Evolutionary conservation across 805 yeast species (phyloP).

Genomic region (Kodamaea jinghongensis): DNA sequence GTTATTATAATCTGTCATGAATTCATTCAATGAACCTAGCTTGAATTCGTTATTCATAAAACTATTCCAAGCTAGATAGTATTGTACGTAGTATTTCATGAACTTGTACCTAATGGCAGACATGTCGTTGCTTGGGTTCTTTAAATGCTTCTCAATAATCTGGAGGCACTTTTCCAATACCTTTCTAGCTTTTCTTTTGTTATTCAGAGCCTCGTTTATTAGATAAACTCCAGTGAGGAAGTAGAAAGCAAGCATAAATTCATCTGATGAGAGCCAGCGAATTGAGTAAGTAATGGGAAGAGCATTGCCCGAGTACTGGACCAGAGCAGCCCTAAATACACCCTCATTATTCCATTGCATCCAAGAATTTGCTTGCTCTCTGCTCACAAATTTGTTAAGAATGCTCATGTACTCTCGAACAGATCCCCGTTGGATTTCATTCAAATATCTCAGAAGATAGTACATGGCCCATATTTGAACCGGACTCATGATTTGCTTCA

Average conservation of each 20-base stretch:
- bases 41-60: conserved; percentile 28
- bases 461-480: conserved; percentile 17
- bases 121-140: conserved; percentile 9
- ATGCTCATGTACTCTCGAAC: conserved; percentile 12
- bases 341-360: conserved; percentile 17
- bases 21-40: conserved; percentile 25
- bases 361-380: conserved; percentile 19
- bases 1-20: conserved; percentile 34
- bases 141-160: conserved; percentile 27
- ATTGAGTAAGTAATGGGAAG: conserved; percentile 20
- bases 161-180: conserved; percentile 36
- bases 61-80: conserved; percentile 37
- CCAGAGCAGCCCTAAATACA: not conserved
- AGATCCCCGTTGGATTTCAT: conserved; percentile 11
- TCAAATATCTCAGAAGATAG: conserved; percentile 14
- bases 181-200: conserved; percentile 31
- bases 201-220: conserved; percentile 33
- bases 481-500: not conserved
- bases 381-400: conserved; percentile 14
- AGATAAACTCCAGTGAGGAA: conserved; percentile 42
- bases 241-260: conserved; percentile 40
- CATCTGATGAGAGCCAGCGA: conserved; percentile 43
- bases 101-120: conserved; percentile 24
- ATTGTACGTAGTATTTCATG: conserved; percentile 25
- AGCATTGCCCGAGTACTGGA: not conserved